These are phyloP conservation scores for Macrolepiota dolichaula DNA, from an alignment of 768 basidiomycete genomes.

Conservation along the genomic window DNA sequence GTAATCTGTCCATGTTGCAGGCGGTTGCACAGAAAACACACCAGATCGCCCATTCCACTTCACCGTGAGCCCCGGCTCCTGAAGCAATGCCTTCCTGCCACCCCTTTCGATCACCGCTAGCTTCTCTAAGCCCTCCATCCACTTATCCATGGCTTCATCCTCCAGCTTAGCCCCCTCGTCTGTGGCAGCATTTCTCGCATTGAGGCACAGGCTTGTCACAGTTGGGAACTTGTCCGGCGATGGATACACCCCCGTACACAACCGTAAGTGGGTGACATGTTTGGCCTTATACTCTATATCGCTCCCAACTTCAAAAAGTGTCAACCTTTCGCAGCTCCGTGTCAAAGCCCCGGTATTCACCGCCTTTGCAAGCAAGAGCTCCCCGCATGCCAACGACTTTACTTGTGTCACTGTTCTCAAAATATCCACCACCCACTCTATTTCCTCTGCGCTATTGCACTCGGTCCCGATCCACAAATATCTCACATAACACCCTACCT, in stretches of 20 bases:
- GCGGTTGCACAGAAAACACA: slow-evolving; percentile 14
- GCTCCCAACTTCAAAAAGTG: slow-evolving; percentile 9
- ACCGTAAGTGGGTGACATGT: neutral
- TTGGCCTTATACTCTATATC: neutral
- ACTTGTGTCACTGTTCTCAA: neutral
- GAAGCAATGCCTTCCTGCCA: neutral
- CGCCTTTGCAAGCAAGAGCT: neutral
- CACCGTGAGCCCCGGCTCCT: neutral
- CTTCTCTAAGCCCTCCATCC: neutral
- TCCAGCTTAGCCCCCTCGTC: slow-evolving; percentile 1
- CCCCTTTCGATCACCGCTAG: slow-evolving; percentile 2
- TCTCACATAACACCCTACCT: slow-evolving; percentile 21
- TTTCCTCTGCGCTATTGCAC: slow-evolving; percentile 6
- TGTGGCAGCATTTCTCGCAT: neutral
- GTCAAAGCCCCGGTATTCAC: slow-evolving; percentile 18
- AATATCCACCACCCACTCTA: slow-evolving; percentile 1
- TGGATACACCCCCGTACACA: slow-evolving; percentile 2
- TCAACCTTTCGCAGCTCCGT: slow-evolving; percentile 30
- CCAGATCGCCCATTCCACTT: neutral
- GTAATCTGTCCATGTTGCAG: slow-evolving; percentile 27
- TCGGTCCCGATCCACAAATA: slow-evolving; percentile 29
- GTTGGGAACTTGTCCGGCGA: slow-evolving; percentile 2
- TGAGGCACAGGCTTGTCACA: slow-evolving; percentile 4
- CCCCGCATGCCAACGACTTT: neutral
- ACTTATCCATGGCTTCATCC: slow-evolving; percentile 4